Evolutionary conservation across 257 asterid species (phyloP).

Genomic region (Apocynum venetum): DNA sequence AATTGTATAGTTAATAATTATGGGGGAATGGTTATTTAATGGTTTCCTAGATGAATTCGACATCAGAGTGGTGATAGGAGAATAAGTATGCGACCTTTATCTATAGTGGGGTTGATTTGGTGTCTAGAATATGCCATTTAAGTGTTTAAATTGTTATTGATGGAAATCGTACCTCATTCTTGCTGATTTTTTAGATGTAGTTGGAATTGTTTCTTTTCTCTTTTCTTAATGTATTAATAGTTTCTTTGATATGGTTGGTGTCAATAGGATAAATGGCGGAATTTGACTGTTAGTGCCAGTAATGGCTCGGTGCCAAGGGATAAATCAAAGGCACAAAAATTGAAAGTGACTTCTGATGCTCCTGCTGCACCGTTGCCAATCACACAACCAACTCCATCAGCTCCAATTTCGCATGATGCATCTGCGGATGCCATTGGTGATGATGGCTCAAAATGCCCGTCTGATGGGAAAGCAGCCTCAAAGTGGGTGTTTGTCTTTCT

Average conservation of each 20-base stretch:
- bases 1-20: background rate
- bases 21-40: background rate
- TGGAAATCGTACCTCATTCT: background rate
- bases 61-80: background rate
- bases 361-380: constrained; percentile 39
- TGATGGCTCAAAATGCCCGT: constrained; percentile 36
- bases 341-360: constrained; percentile 42
- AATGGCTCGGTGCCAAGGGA: constrained; percentile 63
- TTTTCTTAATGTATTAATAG: background rate
- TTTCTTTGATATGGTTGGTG: background rate
- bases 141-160: background rate
- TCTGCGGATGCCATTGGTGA: constrained; percentile 33
- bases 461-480: constrained; percentile 58
- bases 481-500: constrained; percentile 41
- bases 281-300: constrained; percentile 58
- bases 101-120: background rate
- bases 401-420: constrained; percentile 43
- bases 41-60: background rate
- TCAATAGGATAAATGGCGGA: constrained; percentile 87
- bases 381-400: constrained; percentile 28
- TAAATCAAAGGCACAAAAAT: constrained; percentile 51
- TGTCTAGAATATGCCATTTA: background rate
- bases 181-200: background rate
- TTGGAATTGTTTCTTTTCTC: background rate
- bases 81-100: background rate